phyloP scores from a whole-genome alignment of 179 eudicot species.

The Beta macrorhiza region DNA sequence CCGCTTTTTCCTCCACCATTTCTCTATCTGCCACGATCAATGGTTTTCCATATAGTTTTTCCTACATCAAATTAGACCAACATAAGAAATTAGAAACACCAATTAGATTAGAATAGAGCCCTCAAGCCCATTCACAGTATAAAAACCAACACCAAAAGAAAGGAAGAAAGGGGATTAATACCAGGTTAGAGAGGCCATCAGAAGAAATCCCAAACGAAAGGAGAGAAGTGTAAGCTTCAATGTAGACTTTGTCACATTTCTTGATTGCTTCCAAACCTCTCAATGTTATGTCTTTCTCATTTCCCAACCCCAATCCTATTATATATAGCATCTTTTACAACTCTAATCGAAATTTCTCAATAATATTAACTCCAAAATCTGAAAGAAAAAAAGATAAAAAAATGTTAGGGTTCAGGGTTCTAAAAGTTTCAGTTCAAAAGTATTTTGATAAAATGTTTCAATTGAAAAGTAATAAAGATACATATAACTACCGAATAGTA shows the following conservation, averaged over 20 bases:
- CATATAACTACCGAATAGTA: too few species aligned
- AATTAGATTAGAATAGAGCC: neutral
- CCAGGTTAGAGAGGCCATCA: conserved; percentile 66
- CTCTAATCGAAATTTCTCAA: neutral
- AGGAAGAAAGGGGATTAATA: conserved; percentile 2
- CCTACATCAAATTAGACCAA: conserved; percentile 38
- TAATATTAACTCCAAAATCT: neutral
- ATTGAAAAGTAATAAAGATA: too few species aligned
- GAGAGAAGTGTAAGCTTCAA: conserved; percentile 91
- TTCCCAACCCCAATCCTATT: conserved; percentile 77
- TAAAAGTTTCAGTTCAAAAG: too few species aligned
- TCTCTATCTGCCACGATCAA: conserved; percentile 76
- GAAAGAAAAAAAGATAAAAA: neutral
- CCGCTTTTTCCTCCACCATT: conserved; percentile 85
- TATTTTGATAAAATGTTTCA: too few species aligned
- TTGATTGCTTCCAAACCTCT: conserved; percentile 79
- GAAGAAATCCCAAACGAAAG: conserved; percentile 77
- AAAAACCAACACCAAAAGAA: neutral
- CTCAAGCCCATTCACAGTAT: too few species aligned
- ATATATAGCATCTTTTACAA: conserved; percentile 54
- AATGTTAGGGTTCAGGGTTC: too few species aligned
- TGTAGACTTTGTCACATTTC: conserved; percentile 59
- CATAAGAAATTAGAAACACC: neutral
- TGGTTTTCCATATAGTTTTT: conserved; percentile 66
- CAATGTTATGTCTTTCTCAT: conserved; percentile 80